A percentile compares a stretch with the other conserved stretches of the same genome.
These are phyloP conservation scores for Metrosideros polymorpha DNA, from an alignment of 441 rosid species.

Conservation along the genomic window DNA sequence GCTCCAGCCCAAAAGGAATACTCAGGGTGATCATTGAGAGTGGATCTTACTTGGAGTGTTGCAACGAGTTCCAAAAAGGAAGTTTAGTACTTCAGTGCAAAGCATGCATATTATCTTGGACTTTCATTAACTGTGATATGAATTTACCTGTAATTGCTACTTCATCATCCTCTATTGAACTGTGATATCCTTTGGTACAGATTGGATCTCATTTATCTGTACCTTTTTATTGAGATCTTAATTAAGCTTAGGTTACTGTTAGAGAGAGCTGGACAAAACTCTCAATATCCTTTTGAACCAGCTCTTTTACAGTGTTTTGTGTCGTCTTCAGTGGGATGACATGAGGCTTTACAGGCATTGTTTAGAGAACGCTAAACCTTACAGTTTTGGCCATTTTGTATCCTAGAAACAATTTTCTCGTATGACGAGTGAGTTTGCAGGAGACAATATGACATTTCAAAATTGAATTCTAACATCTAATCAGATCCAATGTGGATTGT, in stretches of 20 bases:
- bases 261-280: neutral
- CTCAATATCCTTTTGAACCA: neutral
- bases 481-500: neutral
- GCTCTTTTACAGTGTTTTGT: neutral
- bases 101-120: neutral
- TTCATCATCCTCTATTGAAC: neutral
- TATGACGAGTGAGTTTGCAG: neutral
- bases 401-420: neutral
- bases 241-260: neutral
- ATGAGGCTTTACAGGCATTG: neutral
- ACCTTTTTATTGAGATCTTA: neutral
- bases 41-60: neutral
- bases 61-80: neutral
- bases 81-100: neutral
- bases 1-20: neutral
- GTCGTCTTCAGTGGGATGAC: neutral
- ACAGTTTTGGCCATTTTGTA: neutral
- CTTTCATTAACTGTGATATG: neutral
- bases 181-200: neutral
- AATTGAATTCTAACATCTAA: neutral
- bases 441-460: neutral
- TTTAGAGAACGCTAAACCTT: neutral
- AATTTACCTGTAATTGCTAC: neutral
- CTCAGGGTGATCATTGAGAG: neutral
- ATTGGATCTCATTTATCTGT: neutral